Base-by-base conservation (phyloP, 176 grass and related monocot genomes). In the Ensete ventricosum region DNA sequence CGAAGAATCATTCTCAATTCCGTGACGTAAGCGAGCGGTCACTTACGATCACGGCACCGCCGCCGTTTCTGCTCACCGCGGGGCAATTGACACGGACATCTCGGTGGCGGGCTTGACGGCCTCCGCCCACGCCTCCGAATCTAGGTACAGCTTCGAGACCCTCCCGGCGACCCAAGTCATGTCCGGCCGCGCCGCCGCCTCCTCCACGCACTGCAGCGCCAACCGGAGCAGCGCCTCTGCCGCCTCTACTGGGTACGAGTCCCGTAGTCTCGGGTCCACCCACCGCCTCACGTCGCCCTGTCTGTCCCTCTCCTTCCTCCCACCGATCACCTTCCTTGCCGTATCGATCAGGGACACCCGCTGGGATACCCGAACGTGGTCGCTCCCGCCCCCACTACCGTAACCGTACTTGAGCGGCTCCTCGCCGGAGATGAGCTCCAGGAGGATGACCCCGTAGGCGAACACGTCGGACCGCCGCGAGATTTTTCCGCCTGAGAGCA, bases 71-170 rank as follows among this genome's bases (percentile, higher is more conserved):
- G 57, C 66, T 88, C 85, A 96, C 55, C 94, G 66, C 1, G 90
- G 88, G 29, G 78, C 87, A 16, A 93, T 80, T 25, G 94, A 88
- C 71, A 93, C 49, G 27, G 90, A 91, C 73, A 98, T 89, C 58
- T 89, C 95, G 20, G 90, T 89, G 50, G 86, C 82, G 58, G 84
- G 9, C 8, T 78, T 73, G 67, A 93, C 77, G 71, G 57, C 69
- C 9, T 76, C 80, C 1, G 81, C 73, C 85, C 85, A 87, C 25
- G 19, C 73, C 14, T 80, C 80, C 57, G 94, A 87, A 73, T 98
- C 95, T 0, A 98, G 70, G 85, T 85, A 93, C 50, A 98, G 76
- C 84, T 84, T 89, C 16, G 94, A 98, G 9, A 98, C 80, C 75
- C 85, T 90, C 9, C 71, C 90, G n/a, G 85, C 85, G 6, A 89